A percentile compares a stretch with the other conserved stretches of the same genome.
Conservation (phyloP, 2,329 filamentous ascomycete species). For the Gnomoniopsis smithogilvyi region DNA sequence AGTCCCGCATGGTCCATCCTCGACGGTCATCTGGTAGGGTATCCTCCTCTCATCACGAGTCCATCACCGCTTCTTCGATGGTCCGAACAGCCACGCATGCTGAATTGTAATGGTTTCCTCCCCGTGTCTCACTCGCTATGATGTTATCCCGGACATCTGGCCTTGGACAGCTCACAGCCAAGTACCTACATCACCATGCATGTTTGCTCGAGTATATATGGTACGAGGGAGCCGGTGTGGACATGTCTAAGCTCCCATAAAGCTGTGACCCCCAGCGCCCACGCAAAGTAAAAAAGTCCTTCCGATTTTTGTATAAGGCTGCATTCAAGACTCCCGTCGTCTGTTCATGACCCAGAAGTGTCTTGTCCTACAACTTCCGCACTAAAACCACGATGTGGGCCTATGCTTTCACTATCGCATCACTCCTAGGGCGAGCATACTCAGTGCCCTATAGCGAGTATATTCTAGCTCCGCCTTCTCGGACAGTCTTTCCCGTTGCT, state of each 20-base stretch:
- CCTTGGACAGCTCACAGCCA: not conserved
- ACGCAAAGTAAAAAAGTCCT: not conserved
- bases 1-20: conserved; percentile 8
- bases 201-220: not conserved
- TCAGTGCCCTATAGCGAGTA: conserved; percentile 19
- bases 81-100: conserved; percentile 1
- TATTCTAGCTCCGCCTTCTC: conserved; percentile 20
- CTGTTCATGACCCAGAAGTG: not conserved
- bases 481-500: conserved; percentile 17
- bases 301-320: not conserved
- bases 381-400: not conserved
- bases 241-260: too few relatives aligned
- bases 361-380: too few relatives aligned
- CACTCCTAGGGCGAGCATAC: not conserved
- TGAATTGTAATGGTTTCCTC: not conserved
- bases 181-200: not conserved
- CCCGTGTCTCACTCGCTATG: conserved; percentile 5
- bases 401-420: not conserved
- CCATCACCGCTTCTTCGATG: conserved; percentile 12
- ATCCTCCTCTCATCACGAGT: conserved; percentile 3
- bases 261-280: not conserved
- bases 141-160: conserved; percentile 5
- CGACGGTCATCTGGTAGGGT: not conserved
- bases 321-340: not conserved
- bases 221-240: not conserved